Evolutionary conservation across 306 rosid genomes (phyloP).

Genomic region (Citrullus mucosospermus): DNA sequence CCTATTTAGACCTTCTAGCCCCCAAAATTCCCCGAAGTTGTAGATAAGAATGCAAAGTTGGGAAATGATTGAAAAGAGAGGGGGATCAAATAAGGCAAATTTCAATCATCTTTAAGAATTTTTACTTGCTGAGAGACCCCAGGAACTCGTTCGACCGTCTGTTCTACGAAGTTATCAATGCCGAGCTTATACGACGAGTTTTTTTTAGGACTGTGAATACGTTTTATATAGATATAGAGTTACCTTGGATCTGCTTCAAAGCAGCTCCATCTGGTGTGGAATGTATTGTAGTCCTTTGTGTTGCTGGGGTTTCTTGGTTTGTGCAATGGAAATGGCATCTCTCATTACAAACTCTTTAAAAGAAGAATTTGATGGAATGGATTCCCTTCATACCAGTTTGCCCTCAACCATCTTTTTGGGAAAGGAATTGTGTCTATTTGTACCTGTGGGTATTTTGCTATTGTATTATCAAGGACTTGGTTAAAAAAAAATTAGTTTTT

Average conservation of each 20-base stretch:
- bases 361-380: not conserved
- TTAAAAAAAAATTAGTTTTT: not conserved
- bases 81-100: slow-evolving; percentile 2
- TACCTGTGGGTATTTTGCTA: not conserved
- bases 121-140: not conserved
- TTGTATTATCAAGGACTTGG: not conserved
- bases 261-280: slow-evolving; percentile 26
- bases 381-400: not conserved
- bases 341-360: not conserved
- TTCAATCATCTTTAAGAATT: not conserved
- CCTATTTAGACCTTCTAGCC: slow-evolving; percentile 21
- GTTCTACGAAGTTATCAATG: not conserved
- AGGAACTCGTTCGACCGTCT: not conserved
- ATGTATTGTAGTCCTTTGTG: slow-evolving; percentile 30
- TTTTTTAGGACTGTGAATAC: slow-evolving; percentile 5
- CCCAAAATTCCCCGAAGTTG: slow-evolving; percentile 20
- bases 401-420: not conserved
- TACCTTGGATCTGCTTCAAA: slow-evolving; percentile 22
- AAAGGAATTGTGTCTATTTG: not conserved
- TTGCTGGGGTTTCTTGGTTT: slow-evolving; percentile 30
- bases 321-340: slow-evolving; percentile 19
- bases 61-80: not conserved
- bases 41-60: slow-evolving; percentile 5
- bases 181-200: not conserved
- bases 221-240: not conserved